phyloP scores from a whole-genome alignment of 768 basidiomycete species.

The Daedaleopsis nitida region DNA sequence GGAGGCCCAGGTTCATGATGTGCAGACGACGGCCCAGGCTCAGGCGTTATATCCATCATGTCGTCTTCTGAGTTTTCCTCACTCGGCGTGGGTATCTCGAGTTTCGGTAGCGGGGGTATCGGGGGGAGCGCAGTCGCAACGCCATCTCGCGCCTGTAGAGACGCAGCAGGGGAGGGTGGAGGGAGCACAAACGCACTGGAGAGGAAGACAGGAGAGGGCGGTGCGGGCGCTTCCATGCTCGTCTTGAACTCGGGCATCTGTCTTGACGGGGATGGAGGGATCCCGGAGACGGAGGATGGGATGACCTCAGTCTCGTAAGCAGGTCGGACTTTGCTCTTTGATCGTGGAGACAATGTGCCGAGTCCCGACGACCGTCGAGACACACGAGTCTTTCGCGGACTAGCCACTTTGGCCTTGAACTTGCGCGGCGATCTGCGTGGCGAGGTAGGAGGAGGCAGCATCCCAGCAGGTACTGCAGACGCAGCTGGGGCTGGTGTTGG shows the following conservation, averaged over 20 bases:
- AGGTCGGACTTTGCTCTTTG: constrained; percentile 47
- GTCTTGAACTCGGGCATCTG: constrained; percentile 33
- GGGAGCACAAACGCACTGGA: constrained; percentile 77
- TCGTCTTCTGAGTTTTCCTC: constrained; percentile 4
- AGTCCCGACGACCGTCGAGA: constrained; percentile 49
- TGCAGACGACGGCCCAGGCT: neutral
- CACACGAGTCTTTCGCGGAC: constrained; percentile 45
- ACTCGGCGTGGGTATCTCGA: constrained; percentile 19
- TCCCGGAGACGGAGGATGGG: constrained; percentile 18
- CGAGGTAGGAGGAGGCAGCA: constrained; percentile 38
- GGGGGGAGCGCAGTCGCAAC: constrained; percentile 35
- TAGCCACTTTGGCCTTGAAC: constrained; percentile 43
- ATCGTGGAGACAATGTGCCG: constrained; percentile 33
- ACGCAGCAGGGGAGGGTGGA: constrained; percentile 72
- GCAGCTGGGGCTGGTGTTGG: constrained; percentile 36
- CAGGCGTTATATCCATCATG: constrained; percentile 7
- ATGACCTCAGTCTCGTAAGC: constrained; percentile 59
- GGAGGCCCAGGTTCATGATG: neutral
- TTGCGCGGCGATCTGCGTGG: constrained; percentile 49
- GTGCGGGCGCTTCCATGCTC: constrained; percentile 24
- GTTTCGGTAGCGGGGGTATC: constrained; percentile 23
- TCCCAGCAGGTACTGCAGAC: constrained; percentile 30
- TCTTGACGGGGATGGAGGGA: constrained; percentile 26
- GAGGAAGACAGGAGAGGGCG: constrained; percentile 48
- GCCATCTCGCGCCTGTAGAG: constrained; percentile 52